Base-by-base conservation (phyloP, 805 yeast species). In the Alloascoidea africana region DNA sequence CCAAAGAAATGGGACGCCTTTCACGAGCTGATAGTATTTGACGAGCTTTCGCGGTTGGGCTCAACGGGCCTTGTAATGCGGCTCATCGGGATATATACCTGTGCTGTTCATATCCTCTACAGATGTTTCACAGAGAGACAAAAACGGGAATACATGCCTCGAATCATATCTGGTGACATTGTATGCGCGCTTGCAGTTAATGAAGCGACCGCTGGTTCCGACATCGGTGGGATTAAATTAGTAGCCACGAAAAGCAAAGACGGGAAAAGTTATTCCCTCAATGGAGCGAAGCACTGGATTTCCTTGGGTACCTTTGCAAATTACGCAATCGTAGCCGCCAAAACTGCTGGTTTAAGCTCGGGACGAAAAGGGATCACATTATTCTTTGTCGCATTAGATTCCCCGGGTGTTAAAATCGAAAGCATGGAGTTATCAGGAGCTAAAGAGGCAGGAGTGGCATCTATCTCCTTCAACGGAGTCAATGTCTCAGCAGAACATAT, bases 241-340 rank as follows among this genome's bases (percentile, higher is more conserved):
- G 49, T 58, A 27, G 66, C 66, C 17, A 50, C 41, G 36, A 45
- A 45, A 44, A 47, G 58, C 27, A 51, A 49, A n/a, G 63, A 60
- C 34, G 66, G 65, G 27, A 57, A 58, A 54, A 52, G 48, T 46
- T 61, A 45, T 44, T 45, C 56, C 33, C 59, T 61, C 37, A 60
- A 52, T 42, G 66, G 66, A 30, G 59, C 58, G 39, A 61, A 61
- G 52, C 62, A 61, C 47, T 61, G 66, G 66, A 61, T 61, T 53
- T 62, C 66, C 38, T 62, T 62, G 44, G 66, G 66, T 32, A 47
- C 59, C 36, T 59, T 57, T 49, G 43, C 62, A 17, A 66, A 61
- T 47, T 61, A 59, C 50, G 61, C 60, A 47, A 58, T 65, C 5
- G 60, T 57, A 14, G 66, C 66, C 14, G 62, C 59, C 37, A 60